Conservation (phyloP, 1,139 yeast genomes). For the Debaryomyces coudertii region DNA sequence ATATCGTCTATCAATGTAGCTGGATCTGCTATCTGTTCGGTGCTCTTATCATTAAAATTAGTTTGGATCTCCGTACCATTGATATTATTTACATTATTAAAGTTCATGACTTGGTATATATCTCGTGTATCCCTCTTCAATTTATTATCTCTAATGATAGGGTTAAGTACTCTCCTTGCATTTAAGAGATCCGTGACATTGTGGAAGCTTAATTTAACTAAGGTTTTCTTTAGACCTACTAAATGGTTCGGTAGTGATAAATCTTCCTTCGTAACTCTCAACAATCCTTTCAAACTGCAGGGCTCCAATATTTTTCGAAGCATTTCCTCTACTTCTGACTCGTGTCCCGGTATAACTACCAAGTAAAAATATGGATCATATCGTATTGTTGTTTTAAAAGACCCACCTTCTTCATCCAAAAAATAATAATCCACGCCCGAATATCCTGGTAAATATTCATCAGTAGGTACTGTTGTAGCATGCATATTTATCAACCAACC, state of each 20-base stretch:
- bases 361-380: conserved; percentile 89
- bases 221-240: conserved; percentile 67
- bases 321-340: conserved; percentile 86
- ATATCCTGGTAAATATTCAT: conserved; percentile 60
- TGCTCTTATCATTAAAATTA: conserved; percentile 14
- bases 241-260: conserved; percentile 82
- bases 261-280: conserved; percentile 72
- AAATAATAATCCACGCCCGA: conserved; percentile 95
- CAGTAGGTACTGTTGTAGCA: conserved; percentile 61
- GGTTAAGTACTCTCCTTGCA: conserved; percentile 70
- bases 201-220: conserved; percentile 72
- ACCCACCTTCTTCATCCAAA: conserved; percentile 96
- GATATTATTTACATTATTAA: conserved; percentile 35
- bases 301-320: conserved; percentile 69
- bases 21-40: conserved; percentile 48
- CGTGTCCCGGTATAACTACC: conserved; percentile 66
- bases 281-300: conserved; percentile 54
- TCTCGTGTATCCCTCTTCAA: conserved; percentile 67
- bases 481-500: conserved; percentile 96
- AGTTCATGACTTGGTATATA: conserved; percentile 61
- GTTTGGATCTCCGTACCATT: conserved; percentile 21
- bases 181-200: conserved; percentile 73
- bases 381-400: conserved; percentile 81
- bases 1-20: conserved; percentile 73
- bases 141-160: conserved; percentile 72